Conservation (phyloP, 805 yeast genomes). For the Ogataea nonfermentans region DNA sequence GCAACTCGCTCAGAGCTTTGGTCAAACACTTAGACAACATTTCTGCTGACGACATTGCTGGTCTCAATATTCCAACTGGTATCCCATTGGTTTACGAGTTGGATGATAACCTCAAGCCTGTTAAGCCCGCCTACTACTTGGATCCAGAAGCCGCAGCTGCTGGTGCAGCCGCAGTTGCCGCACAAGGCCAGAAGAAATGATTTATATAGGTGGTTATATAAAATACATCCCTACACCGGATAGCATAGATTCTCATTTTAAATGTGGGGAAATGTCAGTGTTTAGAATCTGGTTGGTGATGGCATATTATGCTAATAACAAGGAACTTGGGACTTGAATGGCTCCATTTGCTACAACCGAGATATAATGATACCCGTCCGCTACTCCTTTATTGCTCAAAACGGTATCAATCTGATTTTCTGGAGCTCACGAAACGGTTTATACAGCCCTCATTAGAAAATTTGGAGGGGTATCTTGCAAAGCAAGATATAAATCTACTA, state of each 20-base stretch:
- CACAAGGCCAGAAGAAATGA: constrained; percentile 79
- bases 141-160: constrained; percentile 99
- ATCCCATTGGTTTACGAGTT: constrained; percentile 96
- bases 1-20: constrained; percentile 95
- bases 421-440: constrained; percentile 3
- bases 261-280: constrained; percentile 1
- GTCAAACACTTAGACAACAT: constrained; percentile 94
- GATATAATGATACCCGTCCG: no score
- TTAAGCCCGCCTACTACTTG: constrained; percentile 91
- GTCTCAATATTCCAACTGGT: constrained; percentile 97
- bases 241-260: neutral
- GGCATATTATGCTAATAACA: neutral
- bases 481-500: neutral
- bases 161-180: constrained; percentile 99
- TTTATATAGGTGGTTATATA: neutral
- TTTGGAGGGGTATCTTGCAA: constrained; percentile 6
- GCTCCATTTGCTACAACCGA: no score
- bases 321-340: no score
- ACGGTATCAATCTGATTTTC: neutral
- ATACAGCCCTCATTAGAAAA: constrained; percentile 4
- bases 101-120: constrained; percentile 81
- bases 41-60: constrained; percentile 89
- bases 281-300: neutral
- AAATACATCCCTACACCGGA: constrained; percentile 5
- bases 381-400: no score